Evolutionary conservation across 2,329 filamentous ascomycete genomes (phyloP), one percentile per base, ranked within the genome.

Genomic region (Chrysosporium keratinophilum): DNA sequence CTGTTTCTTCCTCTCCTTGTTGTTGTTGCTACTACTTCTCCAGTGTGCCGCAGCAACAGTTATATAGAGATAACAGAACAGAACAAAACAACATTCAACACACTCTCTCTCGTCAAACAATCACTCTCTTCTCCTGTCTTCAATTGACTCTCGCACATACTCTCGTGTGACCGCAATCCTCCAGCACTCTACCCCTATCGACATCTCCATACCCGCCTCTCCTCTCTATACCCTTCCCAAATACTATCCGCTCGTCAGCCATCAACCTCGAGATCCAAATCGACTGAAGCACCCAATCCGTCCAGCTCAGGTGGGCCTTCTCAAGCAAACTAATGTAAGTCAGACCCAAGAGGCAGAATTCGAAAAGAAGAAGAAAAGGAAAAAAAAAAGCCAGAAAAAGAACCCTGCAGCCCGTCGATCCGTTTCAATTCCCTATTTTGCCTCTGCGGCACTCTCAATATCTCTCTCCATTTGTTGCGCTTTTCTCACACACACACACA

Each of bases 321-420:
- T 49, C 37, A 49, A 40, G 39, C 17, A 40, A 34, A 40, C 46
- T 49, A 49, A 49, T 49, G 46, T 49, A 49, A 44, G 40, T 51
- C 5, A n/a, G 15, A 35, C 12, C 35, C 47, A 41, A 33, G 31
- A 44, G 20, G 19, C 17, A 23, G 19, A 44, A 44, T 12, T 15
- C 9, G 14, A 41, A 47, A 15, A 33, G n/a, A 28, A 14, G 12
- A 28, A 28, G 17, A 34, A 35, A 47, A 47, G n/a, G 33, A 47
- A 34, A 47, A 15, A 33, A 34, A 33, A 28, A 7, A 31, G 7
- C 3, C 33, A 34, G n/a, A 33, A 35, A n/a, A 14, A 47, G n/a
- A 34, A 35, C 44, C 44, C 20, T 42, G 40, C 40, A 42, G 34
- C 34, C 33, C n/a, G 46, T 49, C 46, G 46, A 49, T 49, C 46